A percentile compares a stretch with the other conserved stretches of the same genome.
Conservation (phyloP, 129 eudicot species). For the Flaveria robusta region DNA sequence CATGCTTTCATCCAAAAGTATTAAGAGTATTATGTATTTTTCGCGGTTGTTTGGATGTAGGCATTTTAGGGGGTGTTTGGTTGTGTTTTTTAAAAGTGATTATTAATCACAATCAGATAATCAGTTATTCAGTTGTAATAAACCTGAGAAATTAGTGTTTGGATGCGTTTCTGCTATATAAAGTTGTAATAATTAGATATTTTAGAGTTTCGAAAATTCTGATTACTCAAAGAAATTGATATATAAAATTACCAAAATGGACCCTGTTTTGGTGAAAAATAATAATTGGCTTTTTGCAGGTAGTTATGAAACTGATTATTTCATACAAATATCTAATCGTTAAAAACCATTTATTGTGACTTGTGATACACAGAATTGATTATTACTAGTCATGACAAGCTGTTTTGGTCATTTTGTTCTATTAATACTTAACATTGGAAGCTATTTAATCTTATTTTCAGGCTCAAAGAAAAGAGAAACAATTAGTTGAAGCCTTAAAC, state of each 20-base stretch:
- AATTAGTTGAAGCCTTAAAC: slow-evolving; percentile 61
- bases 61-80: neutral
- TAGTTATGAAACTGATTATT: neutral
- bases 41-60: neutral
- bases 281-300: neutral
- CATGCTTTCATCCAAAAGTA: neutral
- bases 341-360: neutral
- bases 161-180: neutral
- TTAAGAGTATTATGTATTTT: neutral
- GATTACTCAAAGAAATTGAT: neutral
- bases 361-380: neutral
- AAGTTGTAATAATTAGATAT: neutral
- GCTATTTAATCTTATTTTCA: slow-evolving; percentile 29
- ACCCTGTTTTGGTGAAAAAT: neutral
- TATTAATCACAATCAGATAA: neutral
- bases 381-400: no score
- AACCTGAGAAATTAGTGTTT: neutral
- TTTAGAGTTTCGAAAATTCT: neutral
- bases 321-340: no score
- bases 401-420: no score
- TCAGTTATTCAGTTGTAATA: neutral
- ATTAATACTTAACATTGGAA: neutral
- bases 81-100: neutral
- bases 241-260: neutral
- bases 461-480: slow-evolving; percentile 85